Base-by-base conservation (phyloP, 2,329 filamentous ascomycete species). In the Cordyceps pruinosa region DNA sequence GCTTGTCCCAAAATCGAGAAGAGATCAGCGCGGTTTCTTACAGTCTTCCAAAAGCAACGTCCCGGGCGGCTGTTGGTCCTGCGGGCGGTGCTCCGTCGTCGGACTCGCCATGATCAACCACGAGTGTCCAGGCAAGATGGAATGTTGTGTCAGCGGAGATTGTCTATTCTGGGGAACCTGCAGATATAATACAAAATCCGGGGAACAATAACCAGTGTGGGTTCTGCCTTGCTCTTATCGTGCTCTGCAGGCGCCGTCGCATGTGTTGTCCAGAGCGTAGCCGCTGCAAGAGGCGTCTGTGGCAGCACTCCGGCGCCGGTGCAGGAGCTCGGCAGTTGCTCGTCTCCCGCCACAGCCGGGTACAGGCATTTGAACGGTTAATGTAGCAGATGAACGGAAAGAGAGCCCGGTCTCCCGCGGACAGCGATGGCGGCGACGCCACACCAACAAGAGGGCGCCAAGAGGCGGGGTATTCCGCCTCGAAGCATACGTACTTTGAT, bases 51-150 rank as follows among this genome's bases (percentile, higher is more conserved):
- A 9, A 17, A 53, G 50, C 26, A 53, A 17, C 15, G 50, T 53
- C 2, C 50, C 50, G n/a, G 50, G 50, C 37, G 37, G 50, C 37
- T 53, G 50, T 47, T 46, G 42, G 49, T 39, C 48, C 19, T 51
- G 34, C 25, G 12, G 23, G 35, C 12, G 19, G 39, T 35, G 23
- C n/a, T 51, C 48, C n/a, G 17, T 34, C 46, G 46, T 35, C 46
- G 5, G 28, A 34, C 42, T 28, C 23, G 25, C 42, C 42, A 28
- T 45, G 7, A n/a, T 45, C 8, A 28, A 28, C 15, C 25, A 44
- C 23, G 23, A 26, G 7, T 45, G 15, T 19, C 7, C 10, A 4
- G n/a, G 42, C 25, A 10, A 45, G 5, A 28, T 28, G 23, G 37
- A 45, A 28, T n/a, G 17, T 15, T 25, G 19, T 44, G 41, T 26